A percentile compares a stretch with the other conserved stretches of the same genome.
Evolutionary conservation across 805 yeast species (phyloP).

Genomic region (Tetrapisispora phaffii): DNA sequence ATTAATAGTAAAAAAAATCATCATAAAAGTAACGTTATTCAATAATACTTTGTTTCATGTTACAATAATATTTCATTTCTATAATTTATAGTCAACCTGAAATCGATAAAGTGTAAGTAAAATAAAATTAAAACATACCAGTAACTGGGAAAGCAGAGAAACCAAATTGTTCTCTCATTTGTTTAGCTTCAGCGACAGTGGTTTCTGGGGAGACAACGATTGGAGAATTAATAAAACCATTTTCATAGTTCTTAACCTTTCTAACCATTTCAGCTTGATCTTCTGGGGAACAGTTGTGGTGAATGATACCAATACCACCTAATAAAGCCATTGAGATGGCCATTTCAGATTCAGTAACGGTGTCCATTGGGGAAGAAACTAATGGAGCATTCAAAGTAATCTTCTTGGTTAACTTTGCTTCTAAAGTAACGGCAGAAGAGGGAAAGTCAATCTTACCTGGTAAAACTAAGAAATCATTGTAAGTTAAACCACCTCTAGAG

Average conservation of each 20-base stretch:
- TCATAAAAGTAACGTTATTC: conserved; percentile 30
- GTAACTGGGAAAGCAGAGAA: conserved; percentile 98
- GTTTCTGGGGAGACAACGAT: conserved; percentile 67
- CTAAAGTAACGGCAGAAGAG: conserved; percentile 64
- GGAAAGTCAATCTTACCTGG: conserved; percentile 94
- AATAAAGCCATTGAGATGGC: conserved; percentile 96
- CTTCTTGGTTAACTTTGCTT: conserved; percentile 81
- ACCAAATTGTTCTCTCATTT: conserved; percentile 62
- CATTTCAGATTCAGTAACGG: conserved; percentile 95
- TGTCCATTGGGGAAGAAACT: conserved; percentile 98
- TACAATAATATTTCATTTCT: neutral
- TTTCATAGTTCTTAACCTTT: conserved; percentile 93
- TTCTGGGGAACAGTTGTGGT: conserved; percentile 92
- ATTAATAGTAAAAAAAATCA: conserved; percentile 43
- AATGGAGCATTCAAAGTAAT: conserved; percentile 89
- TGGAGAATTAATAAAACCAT: conserved; percentile 94
- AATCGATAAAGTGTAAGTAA: conserved; percentile 2
- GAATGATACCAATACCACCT: conserved; percentile 98
- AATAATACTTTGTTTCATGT: neutral
- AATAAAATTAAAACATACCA: conserved; percentile 59
- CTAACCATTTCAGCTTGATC: conserved; percentile 98
- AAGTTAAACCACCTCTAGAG: conserved; percentile 90
- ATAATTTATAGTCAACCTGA: neutral
- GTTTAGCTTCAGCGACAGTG: conserved; percentile 74
- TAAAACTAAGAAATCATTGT: conserved; percentile 88